Percentiles rank a stretch among this genome's conserved stretches.
Evolutionary conservation across 371 early-diverging fungal genomes (phyloP).

Genomic region (Amoeboaphelidium protococcarum): DNA sequence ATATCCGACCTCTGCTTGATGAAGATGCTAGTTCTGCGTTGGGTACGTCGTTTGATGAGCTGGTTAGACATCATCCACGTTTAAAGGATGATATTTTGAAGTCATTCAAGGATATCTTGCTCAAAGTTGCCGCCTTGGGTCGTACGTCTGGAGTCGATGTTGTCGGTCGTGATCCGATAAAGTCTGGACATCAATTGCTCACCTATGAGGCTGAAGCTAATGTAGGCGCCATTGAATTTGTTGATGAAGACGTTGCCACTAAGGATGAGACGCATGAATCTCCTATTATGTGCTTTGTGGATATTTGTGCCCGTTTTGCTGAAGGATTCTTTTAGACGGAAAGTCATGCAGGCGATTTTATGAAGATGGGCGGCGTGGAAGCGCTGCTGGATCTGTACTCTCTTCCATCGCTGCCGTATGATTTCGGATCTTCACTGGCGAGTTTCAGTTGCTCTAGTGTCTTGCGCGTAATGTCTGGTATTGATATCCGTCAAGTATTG

Average conservation of each 20-base stretch:
- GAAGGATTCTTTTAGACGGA: conserved; percentile 61
- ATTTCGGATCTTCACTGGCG: conserved; percentile 35
- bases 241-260: not conserved
- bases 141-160: not conserved
- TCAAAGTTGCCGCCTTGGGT: conserved; percentile 22
- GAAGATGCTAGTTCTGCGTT: conserved; percentile 46
- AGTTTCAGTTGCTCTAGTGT: conserved; percentile 39
- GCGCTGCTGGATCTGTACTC: not conserved
- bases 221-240: not conserved
- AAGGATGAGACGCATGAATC: not conserved
- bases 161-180: not conserved
- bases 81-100: conserved; percentile 37
- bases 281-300: not conserved
- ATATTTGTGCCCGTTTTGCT: conserved; percentile 22
- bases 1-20: conserved; percentile 43
- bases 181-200: not conserved
- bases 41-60: conserved; percentile 72
- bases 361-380: conserved; percentile 15
- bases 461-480: conserved; percentile 37
- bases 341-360: conserved; percentile 38
- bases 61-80: conserved; percentile 78
- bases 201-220: not conserved
- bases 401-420: conserved; percentile 36
- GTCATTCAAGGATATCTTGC: conserved; percentile 34
- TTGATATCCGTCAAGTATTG: conserved; percentile 20